Evolutionary conservation across 768 basidiomycete species (phyloP).

Genomic region (Cantharellus anzutake): DNA sequence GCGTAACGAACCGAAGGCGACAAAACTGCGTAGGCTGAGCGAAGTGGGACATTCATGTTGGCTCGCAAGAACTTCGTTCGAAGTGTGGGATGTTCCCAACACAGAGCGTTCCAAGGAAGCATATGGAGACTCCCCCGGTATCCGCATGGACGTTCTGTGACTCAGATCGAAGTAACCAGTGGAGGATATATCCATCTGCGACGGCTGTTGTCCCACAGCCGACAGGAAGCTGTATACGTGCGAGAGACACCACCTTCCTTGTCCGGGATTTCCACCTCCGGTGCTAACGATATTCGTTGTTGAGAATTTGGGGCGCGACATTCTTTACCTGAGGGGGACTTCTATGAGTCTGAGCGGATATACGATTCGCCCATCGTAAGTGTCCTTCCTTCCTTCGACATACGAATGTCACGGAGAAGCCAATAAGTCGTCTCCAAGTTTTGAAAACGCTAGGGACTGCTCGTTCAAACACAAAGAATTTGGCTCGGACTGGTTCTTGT

Average conservation of each 20-base stretch:
- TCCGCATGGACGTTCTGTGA: too few species aligned
- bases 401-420: constrained; percentile 1
- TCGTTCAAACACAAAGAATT: constrained; percentile 7
- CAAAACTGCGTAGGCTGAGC: constrained; percentile 27
- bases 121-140: too few species aligned
- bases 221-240: too few species aligned
- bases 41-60: constrained; percentile 25
- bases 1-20: constrained; percentile 27
- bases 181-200: too few species aligned
- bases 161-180: too few species aligned
- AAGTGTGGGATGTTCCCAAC: constrained; percentile 16
- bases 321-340: too few species aligned
- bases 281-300: too few species aligned
- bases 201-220: constrained; percentile 17
- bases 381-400: not conserved
- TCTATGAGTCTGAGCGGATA: too few species aligned
- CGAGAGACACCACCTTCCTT: not conserved
- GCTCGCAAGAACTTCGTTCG: constrained; percentile 24
- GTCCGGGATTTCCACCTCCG: too few species aligned
- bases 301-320: too few species aligned
- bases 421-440: constrained; percentile 3
- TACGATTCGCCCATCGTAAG: not conserved
- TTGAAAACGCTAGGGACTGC: not conserved
- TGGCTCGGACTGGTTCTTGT: constrained; percentile 7
- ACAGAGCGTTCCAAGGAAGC: constrained; percentile 20